These are phyloP conservation scores for Glutinoglossum americanum DNA, from an alignment of 495 filamentous ascomycete genomes.

Conservation along the genomic window DNA sequence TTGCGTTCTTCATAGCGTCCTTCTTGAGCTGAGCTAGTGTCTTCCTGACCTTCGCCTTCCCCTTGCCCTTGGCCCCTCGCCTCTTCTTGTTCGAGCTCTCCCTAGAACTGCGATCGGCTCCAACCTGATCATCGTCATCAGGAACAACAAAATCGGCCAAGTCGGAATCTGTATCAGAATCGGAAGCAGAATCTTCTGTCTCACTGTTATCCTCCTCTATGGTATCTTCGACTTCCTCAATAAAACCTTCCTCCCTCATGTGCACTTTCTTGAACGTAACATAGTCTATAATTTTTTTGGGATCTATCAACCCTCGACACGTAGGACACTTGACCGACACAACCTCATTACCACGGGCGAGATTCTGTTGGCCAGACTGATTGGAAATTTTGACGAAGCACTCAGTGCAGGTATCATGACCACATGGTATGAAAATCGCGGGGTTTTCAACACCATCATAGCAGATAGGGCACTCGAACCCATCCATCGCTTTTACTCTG, in stretches of 20 bases:
- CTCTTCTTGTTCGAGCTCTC: constrained; percentile 24
- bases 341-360: constrained; percentile 36
- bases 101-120: constrained; percentile 23
- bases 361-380: constrained; percentile 22
- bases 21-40: constrained; percentile 45
- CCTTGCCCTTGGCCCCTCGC: constrained; percentile 16
- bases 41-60: constrained; percentile 22
- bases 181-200: constrained; percentile 12
- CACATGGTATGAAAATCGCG: constrained; percentile 64
- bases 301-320: constrained; percentile 43
- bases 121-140: constrained; percentile 19
- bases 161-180: constrained; percentile 12
- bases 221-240: constrained; percentile 15
- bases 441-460: constrained; percentile 56
- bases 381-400: constrained; percentile 59
- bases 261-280: constrained; percentile 55
- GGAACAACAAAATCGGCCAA: constrained; percentile 22
- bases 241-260: constrained; percentile 21
- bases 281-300: constrained; percentile 50
- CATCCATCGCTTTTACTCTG: constrained; percentile 39
- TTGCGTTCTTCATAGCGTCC: constrained; percentile 35
- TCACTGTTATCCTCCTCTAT: constrained; percentile 13
- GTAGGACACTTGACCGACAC: constrained; percentile 44
- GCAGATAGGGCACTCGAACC: constrained; percentile 58
- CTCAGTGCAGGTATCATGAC: constrained; percentile 59